These are phyloP conservation scores for Neurospora sp. DNA, from an alignment of 495 filamentous ascomycete genomes.

Conservation along the genomic window DNA sequence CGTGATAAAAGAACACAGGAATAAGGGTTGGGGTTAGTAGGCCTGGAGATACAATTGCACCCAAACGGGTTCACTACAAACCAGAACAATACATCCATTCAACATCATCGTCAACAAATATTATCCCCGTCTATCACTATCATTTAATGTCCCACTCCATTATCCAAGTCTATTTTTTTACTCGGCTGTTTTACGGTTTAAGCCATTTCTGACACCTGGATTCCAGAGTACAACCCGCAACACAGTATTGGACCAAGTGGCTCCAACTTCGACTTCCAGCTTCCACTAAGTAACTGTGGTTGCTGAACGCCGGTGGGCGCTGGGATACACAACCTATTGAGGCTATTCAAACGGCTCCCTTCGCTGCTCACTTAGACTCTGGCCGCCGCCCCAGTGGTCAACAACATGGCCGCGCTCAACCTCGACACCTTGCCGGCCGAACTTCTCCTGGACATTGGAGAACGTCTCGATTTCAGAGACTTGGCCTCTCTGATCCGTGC, in stretches of 20 bases:
- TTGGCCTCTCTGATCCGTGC: neutral
- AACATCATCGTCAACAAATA: neutral
- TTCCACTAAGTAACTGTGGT: neutral
- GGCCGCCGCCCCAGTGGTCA: neutral
- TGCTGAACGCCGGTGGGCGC: neutral
- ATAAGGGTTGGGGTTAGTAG: neutral
- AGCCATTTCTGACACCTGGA: neutral
- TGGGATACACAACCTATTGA: neutral
- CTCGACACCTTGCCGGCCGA: neutral
- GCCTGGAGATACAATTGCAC: neutral
- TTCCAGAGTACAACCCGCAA: neutral
- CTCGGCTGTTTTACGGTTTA: neutral
- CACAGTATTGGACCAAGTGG: neutral
- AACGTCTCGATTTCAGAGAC: neutral
- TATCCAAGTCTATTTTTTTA: neutral
- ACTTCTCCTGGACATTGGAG: slow-evolving; percentile 2
- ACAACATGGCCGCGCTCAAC: neutral
- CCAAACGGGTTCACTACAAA: neutral
- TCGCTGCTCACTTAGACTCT: neutral
- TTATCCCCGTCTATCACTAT: neutral
- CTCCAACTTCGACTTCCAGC: neutral
- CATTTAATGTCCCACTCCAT: neutral
- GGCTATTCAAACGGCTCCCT: neutral
- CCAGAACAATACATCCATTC: neutral
- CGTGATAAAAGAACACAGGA: neutral